Base-by-base conservation (phyloP, 768 basidiomycete genomes). In the Leccinum boreale region DNA sequence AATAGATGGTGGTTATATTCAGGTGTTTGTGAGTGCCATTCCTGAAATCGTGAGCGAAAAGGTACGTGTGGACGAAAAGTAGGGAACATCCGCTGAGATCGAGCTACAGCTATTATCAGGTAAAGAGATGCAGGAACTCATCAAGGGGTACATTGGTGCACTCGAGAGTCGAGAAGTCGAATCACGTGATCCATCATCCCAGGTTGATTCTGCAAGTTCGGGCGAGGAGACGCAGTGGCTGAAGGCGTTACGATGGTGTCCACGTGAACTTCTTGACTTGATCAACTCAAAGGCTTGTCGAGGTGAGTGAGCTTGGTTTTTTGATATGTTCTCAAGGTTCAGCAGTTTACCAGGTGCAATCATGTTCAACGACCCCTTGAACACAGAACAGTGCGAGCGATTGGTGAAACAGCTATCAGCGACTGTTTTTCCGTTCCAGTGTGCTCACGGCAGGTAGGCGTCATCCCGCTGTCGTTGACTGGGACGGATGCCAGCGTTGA, bases 281-380 rank as follows among this genome's bases (percentile, higher is more conserved):
- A 78, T 93, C 64, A 95, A 98, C 71, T 97, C 94, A 10, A 95
- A 93, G 74, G 97, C 97, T 23, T 99, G 97, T 68, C 80, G 97
- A 76, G 95, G 96, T 88, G 68, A 62, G 81, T 70, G 49, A 53
- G 31, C 50, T 42, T 29, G 19, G n/a, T 23, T n/a, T 42, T 39
- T 55, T 11, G n/a, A 5, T 35, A 31, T 39, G 14, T 17, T 31
- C 36, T n/a, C 46, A 24, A 47, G 26, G 35, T 50, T 64, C 11
- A 66, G 35, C 21, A 23, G 50, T 47, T 51, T 52, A 21, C 35
- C 69, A 97, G 94, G 95, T 53, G 95, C 96, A 3, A 91, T 97
- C 72, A 97, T 98, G 94, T 97, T 97, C 78, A 95, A 95, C 63
- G 95, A 98, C 69, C 58, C 78, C 0, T 77, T 99, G 50, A 83